These are phyloP conservation scores for Cynanchum wilfordii DNA, from an alignment of 257 asterid species.

Conservation along the genomic window DNA sequence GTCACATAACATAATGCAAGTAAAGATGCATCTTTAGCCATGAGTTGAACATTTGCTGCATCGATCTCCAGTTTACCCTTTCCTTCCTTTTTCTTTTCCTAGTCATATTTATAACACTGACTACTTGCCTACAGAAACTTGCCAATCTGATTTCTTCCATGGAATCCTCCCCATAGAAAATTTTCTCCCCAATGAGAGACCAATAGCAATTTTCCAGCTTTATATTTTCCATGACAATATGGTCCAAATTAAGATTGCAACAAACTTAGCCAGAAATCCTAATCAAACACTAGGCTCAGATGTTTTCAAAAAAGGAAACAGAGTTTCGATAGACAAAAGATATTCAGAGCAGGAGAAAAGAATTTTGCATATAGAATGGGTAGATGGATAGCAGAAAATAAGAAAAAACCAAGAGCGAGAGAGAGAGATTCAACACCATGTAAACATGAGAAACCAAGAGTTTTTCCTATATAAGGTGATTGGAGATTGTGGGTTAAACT, in stretches of 20 bases:
- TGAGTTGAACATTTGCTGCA: background rate
- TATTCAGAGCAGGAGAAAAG: background rate
- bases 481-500: background rate
- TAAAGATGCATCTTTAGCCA: background rate
- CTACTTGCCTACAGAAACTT: background rate
- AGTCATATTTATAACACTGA: background rate
- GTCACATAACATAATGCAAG: background rate
- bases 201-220: background rate
- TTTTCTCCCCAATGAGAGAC: background rate
- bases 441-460: background rate
- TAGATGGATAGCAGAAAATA: background rate
- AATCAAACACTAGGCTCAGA: background rate
- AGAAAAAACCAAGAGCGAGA: background rate
- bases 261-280: background rate
- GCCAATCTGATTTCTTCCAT: background rate
- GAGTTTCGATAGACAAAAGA: background rate
- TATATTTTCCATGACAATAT: background rate
- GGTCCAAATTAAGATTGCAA: background rate
- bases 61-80: background rate
- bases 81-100: background rate
- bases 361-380: background rate
- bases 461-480: background rate
- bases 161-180: background rate
- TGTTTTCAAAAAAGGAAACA: background rate
- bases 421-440: background rate